phyloP scores from a whole-genome alignment of 2,329 filamentous ascomycete species.

The Neofusicoccum laricinum region DNA sequence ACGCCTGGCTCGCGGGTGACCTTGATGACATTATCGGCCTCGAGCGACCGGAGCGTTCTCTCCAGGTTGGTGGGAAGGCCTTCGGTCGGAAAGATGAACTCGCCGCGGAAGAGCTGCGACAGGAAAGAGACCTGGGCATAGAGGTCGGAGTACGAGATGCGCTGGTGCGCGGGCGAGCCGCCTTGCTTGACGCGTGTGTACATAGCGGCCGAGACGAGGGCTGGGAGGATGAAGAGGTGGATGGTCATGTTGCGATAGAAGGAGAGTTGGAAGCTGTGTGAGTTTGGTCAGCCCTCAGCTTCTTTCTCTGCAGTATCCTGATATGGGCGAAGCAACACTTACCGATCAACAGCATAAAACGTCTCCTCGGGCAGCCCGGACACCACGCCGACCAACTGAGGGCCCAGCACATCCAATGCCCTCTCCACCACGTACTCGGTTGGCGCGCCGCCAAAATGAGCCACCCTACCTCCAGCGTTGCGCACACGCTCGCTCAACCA shows the following conservation, averaged over 20 bases:
- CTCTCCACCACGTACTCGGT: conserved; percentile 82
- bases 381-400: conserved; percentile 78
- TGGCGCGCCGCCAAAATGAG: conserved; percentile 81
- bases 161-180: conserved; percentile 77
- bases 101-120: conserved; percentile 76
- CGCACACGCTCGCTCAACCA: conserved; percentile 83
- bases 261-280: conserved; percentile 78
- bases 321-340: conserved; percentile 1
- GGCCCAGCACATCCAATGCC: conserved; percentile 86
- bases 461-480: conserved; percentile 85
- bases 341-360: conserved; percentile 86
- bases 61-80: conserved; percentile 78
- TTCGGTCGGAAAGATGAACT: conserved; percentile 94
- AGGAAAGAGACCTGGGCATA: conserved; percentile 81
- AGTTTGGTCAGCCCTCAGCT: not conserved
- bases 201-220: conserved; percentile 83
- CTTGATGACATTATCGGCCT: conserved; percentile 73
- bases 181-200: conserved; percentile 90
- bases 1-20: conserved; percentile 45
- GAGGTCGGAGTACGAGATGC: conserved; percentile 72
- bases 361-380: conserved; percentile 83
- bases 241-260: conserved; percentile 99
- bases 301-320: no score
- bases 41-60: conserved; percentile 72
- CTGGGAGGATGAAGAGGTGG: conserved; percentile 92